These are phyloP conservation scores for Brassica nigra DNA, from an alignment of 345 rosid genomes.

Conservation along the genomic window DNA sequence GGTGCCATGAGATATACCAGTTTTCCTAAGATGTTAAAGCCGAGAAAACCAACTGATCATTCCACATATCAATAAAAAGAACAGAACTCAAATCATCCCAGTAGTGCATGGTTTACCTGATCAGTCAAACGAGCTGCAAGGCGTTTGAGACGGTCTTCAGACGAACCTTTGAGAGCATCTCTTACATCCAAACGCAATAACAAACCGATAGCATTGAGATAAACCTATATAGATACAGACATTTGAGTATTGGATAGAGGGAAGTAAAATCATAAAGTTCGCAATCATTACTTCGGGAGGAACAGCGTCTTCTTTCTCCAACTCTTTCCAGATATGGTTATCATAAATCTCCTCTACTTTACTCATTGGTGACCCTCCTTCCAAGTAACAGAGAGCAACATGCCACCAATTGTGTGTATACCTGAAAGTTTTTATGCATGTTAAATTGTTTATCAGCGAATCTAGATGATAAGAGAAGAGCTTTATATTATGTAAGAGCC, in stretches of 20 bases:
- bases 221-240: slow-evolving; percentile 54
- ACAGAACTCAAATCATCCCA: neutral
- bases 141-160: slow-evolving; percentile 56
- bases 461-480: neutral
- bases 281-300: slow-evolving; percentile 54
- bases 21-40: slow-evolving; percentile 47
- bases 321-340: slow-evolving; percentile 71
- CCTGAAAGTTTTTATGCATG: slow-evolving; percentile 42
- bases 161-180: slow-evolving; percentile 47
- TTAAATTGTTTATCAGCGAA: neutral
- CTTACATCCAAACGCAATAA: slow-evolving; percentile 64
- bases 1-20: slow-evolving; percentile 83
- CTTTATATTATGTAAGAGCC: slow-evolving; percentile 5
- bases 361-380: slow-evolving; percentile 69
- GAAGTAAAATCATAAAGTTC: slow-evolving; percentile 6
- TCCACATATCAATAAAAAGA: neutral
- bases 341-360: slow-evolving; percentile 73
- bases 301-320: slow-evolving; percentile 58
- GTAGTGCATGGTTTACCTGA: slow-evolving; percentile 48
- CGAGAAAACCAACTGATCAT: neutral
- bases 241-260: slow-evolving; percentile 1
- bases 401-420: slow-evolving; percentile 99
- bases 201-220: slow-evolving; percentile 77
- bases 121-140: slow-evolving; percentile 52
- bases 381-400: slow-evolving; percentile 88